A percentile compares a stretch with the other conserved stretches of the same genome.
Evolutionary conservation across 345 rosid genomes (phyloP).

Genomic region (Eucalyptus shirleyi): DNA sequence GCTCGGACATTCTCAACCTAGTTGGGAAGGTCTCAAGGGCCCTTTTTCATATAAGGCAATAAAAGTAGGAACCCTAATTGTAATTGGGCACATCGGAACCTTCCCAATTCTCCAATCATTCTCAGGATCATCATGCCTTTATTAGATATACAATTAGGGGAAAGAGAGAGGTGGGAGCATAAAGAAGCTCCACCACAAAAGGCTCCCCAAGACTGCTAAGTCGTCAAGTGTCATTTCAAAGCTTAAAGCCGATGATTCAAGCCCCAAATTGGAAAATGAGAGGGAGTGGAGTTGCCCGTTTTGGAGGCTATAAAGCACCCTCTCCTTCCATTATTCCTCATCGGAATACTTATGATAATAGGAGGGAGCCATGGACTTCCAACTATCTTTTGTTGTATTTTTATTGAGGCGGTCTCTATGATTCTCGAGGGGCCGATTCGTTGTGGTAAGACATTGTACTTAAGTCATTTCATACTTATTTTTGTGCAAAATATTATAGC

Average conservation of each 20-base stretch:
- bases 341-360: background rate
- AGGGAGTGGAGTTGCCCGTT: background rate
- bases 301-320: background rate
- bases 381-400: background rate
- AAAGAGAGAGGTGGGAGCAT: background rate
- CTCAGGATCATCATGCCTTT: background rate
- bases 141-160: background rate
- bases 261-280: background rate
- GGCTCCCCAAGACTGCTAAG: background rate
- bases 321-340: background rate
- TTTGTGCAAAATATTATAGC: background rate
- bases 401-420: background rate
- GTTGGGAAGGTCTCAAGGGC: background rate
- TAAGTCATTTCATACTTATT: background rate
- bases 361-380: background rate
- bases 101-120: background rate
- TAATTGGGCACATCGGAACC: background rate
- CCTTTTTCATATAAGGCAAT: background rate
- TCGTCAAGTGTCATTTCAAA: background rate
- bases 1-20: background rate
- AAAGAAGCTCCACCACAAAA: background rate
- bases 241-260: background rate
- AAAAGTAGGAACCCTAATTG: background rate
- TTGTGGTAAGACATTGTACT: background rate
- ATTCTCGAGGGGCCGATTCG: background rate